A percentile compares a stretch with the other conserved stretches of the same genome.
These are phyloP conservation scores for Xylariaceae sp. DNA, from an alignment of 2,329 filamentous ascomycete genomes.

Conservation along the genomic window DNA sequence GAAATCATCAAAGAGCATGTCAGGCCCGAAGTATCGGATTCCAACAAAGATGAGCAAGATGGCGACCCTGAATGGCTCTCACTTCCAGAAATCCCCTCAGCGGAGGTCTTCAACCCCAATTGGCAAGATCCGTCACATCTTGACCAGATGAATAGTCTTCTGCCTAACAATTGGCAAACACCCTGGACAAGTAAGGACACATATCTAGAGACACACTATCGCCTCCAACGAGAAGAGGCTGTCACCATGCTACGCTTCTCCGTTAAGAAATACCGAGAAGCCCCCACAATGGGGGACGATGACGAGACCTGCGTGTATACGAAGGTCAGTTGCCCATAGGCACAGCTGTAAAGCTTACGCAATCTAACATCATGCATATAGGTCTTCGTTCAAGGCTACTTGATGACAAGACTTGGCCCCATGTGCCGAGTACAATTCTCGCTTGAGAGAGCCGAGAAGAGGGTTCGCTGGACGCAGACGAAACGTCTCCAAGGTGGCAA, in stretches of 20 bases:
- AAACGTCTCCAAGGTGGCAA: conserved; percentile 50
- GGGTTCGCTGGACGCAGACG: conserved; percentile 60
- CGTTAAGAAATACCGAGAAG: conserved; percentile 50
- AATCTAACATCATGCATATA: conserved; percentile 31
- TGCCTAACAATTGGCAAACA: conserved; percentile 50
- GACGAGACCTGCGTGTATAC: conserved; percentile 63
- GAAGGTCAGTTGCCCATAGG: conserved; percentile 44
- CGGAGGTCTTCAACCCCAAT: conserved; percentile 46
- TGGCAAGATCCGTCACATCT: conserved; percentile 19
- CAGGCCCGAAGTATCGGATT: not conserved
- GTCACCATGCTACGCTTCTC: conserved; percentile 66
- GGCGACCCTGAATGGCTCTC: conserved; percentile 9
- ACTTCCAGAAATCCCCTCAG: conserved; percentile 52
- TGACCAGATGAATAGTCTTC: conserved; percentile 34
- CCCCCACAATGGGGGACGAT: conserved; percentile 56
- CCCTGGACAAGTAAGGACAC: conserved; percentile 57
- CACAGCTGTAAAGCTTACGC: not conserved
- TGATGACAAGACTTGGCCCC: conserved; percentile 59
- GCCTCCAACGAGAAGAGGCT: conserved; percentile 71
- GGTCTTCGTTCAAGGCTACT: conserved; percentile 64
- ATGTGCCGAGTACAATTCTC: conserved; percentile 70
- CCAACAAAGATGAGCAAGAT: not conserved
- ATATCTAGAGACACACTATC: conserved; percentile 72
- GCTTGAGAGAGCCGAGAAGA: conserved; percentile 58
- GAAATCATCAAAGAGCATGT: conserved; percentile 10